Evolutionary conservation across 2,329 filamentous ascomycete species (phyloP).

Genomic region (Zarea fungicola): DNA sequence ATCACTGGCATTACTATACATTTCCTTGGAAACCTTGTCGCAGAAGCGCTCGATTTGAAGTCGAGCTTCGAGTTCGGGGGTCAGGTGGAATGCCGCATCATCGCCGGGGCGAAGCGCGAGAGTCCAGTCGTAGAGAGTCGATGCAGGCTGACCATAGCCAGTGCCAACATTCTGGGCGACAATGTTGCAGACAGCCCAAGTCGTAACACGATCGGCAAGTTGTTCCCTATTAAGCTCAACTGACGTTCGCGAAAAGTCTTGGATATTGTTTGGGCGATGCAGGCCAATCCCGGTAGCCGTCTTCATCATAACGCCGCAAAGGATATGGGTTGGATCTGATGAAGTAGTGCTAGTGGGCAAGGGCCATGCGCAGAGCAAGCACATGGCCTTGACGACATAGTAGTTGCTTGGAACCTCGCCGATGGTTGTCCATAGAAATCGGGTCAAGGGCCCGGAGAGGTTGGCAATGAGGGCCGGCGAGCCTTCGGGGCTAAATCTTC

Average conservation of each 20-base stretch:
- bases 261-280: constrained; percentile 73
- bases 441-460: constrained; percentile 62
- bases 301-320: constrained; percentile 83
- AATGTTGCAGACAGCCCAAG: constrained; percentile 82
- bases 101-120: constrained; percentile 57
- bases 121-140: constrained; percentile 72
- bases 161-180: constrained; percentile 79
- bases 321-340: constrained; percentile 74
- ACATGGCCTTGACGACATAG: constrained; percentile 75
- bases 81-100: constrained; percentile 53
- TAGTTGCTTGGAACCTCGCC: constrained; percentile 73
- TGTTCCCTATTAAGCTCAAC: constrained; percentile 74
- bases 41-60: constrained; percentile 70
- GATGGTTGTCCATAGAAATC: constrained; percentile 71
- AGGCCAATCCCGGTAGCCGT: constrained; percentile 78
- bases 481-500: constrained; percentile 53
- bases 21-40: constrained; percentile 72
- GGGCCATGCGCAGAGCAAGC: constrained; percentile 76
- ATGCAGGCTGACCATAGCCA: constrained; percentile 75
- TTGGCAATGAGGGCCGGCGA: constrained; percentile 62
- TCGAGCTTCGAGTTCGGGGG: constrained; percentile 59
- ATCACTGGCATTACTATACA: constrained; percentile 73
- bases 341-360: constrained; percentile 76
- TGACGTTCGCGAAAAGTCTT: constrained; percentile 74
- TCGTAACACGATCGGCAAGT: constrained; percentile 70